Conservation (phyloP, 192 early-diverging fungal species). For the Chytriomyces sp. region DNA sequence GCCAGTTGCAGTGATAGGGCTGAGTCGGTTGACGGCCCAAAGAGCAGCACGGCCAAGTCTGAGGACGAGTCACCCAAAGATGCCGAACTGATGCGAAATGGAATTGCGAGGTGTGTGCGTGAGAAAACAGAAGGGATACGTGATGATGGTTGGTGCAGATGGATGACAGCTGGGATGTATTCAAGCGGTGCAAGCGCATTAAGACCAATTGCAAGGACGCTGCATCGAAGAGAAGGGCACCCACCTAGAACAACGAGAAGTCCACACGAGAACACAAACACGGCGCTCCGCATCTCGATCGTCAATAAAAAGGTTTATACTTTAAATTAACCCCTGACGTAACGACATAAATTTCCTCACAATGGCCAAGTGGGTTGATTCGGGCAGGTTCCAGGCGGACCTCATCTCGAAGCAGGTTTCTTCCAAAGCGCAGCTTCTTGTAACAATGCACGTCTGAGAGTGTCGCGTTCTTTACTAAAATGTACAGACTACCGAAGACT, state of each 20-base stretch:
- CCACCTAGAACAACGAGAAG: neutral
- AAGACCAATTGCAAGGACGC: neutral
- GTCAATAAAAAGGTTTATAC: no score
- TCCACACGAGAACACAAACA: neutral
- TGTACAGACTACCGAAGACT: constrained; percentile 5
- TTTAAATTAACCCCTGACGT: no score
- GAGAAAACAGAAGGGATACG: neutral
- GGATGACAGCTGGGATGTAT: neutral
- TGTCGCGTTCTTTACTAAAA: neutral
- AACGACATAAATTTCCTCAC: no score
- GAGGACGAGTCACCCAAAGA: neutral
- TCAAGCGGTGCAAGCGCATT: neutral
- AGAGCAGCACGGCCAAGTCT: neutral
- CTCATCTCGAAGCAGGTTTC: neutral
- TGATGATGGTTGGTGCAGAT: constrained; percentile 15
- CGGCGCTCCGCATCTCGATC: neutral
- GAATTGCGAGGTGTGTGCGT: constrained; percentile 3
- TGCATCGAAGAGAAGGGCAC: neutral
- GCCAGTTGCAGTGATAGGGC: neutral
- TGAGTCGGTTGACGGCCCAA: neutral
- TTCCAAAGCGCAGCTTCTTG: neutral
- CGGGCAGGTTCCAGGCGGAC: neutral
- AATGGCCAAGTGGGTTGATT: neutral
- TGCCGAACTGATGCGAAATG: neutral
- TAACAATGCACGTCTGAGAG: neutral